phyloP scores from a whole-genome alignment of 2,329 filamentous ascomycete genomes.

The Podosphaera fusca region DNA sequence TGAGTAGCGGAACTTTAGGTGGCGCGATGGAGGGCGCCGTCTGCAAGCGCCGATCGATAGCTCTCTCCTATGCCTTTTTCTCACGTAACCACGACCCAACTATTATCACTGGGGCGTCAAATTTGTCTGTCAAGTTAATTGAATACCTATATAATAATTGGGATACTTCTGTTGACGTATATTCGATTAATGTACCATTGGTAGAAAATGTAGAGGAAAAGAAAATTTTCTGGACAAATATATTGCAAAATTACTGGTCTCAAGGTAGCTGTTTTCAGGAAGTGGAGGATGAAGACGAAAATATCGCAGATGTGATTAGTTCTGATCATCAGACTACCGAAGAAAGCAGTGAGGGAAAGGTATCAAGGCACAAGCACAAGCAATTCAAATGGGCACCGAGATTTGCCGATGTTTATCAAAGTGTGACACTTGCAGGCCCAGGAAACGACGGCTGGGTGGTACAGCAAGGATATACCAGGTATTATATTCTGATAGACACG shows the following conservation, averaged over 20 bases:
- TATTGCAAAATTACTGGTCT: constrained; percentile 81
- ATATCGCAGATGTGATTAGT: constrained; percentile 33
- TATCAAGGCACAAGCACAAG: constrained; percentile 40
- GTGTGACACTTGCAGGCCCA: constrained; percentile 54
- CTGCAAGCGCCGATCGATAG: constrained; percentile 48
- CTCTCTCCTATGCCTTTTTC: constrained; percentile 79
- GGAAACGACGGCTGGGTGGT: constrained; percentile 90
- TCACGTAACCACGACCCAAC: constrained; percentile 54
- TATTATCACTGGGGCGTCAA: constrained; percentile 56
- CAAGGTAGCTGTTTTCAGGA: constrained; percentile 72
- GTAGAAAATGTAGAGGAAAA: constrained; percentile 47
- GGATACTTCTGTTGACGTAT: constrained; percentile 55
- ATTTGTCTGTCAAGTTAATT: constrained; percentile 34
- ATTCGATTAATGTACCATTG: constrained; percentile 75
- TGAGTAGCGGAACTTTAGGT: constrained; percentile 57
- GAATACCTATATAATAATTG: constrained; percentile 59
- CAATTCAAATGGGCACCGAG: constrained; percentile 89
- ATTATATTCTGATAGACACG: constrained; percentile 3
- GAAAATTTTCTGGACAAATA: constrained; percentile 60
- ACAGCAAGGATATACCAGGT: constrained; percentile 70
- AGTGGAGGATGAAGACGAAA: constrained; percentile 38
- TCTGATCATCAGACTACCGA: constrained; percentile 14
- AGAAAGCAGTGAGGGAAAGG: constrained; percentile 5
- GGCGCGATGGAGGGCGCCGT: constrained; percentile 57
- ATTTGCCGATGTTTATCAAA: constrained; percentile 69